Percentiles rank a stretch among this genome's conserved stretches.
These are phyloP conservation scores for Polychaeton citri DNA, from an alignment of 2,329 filamentous ascomycete species.

Conservation along the genomic window DNA sequence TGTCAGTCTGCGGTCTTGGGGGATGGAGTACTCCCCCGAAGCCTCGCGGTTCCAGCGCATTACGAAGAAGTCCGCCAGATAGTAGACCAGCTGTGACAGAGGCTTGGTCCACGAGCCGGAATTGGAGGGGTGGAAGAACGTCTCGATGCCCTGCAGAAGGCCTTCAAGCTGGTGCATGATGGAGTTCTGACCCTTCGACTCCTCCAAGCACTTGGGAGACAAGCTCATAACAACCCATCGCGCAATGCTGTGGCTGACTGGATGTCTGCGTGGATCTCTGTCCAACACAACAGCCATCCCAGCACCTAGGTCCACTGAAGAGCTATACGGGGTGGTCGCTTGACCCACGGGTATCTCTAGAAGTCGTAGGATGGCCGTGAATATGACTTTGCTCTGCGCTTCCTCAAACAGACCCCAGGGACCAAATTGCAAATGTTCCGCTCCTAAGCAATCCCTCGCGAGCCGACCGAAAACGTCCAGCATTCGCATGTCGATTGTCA, in stretches of 20 bases:
- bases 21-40: conserved; percentile 80
- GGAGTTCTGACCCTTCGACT: conserved; percentile 47
- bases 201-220: conserved; percentile 66
- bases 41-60: conserved; percentile 95
- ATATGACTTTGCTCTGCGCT: conserved; percentile 84
- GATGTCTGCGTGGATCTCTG: conserved; percentile 86
- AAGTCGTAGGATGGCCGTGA: conserved; percentile 76
- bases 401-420: conserved; percentile 83
- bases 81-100: conserved; percentile 79
- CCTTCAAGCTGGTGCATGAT: conserved; percentile 77
- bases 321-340: conserved; percentile 80
- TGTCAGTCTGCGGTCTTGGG: conserved; percentile 64
- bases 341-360: conserved; percentile 95
- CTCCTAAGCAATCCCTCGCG: conserved; percentile 68
- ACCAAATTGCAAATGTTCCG: conserved; percentile 63
- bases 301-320: conserved; percentile 63
- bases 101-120: conserved; percentile 84
- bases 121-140: conserved; percentile 97
- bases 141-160: conserved; percentile 87
- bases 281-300: conserved; percentile 79
- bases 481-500: conserved; percentile 72
- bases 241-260: conserved; percentile 80
- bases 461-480: conserved; percentile 82
- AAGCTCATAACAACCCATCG: conserved; percentile 87
- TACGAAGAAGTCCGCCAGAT: conserved; percentile 89